Conservation (phyloP, 2,329 filamentous ascomycete genomes). For the Talaromyces sp. region DNA sequence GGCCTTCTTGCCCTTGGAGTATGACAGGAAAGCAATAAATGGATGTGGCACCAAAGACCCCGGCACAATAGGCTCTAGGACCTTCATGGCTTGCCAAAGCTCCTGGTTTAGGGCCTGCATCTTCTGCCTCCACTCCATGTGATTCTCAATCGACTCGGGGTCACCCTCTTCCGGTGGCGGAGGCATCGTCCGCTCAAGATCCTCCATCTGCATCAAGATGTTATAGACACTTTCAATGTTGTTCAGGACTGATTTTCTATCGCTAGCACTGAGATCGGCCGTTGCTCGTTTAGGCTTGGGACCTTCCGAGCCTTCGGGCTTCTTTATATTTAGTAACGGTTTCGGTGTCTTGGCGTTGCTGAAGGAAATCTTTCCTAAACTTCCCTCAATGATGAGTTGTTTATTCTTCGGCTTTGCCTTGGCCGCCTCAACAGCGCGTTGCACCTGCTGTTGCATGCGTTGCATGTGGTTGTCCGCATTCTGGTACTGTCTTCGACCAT, state of each 20-base stretch:
- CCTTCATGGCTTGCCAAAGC: constrained; percentile 82
- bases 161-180: constrained; percentile 61
- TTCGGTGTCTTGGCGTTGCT: constrained; percentile 98
- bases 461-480: constrained; percentile 96
- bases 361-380: constrained; percentile 95
- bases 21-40: constrained; percentile 93
- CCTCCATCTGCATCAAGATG: constrained; percentile 88
- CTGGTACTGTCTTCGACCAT: constrained; percentile 59
- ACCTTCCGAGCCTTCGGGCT: constrained; percentile 64
- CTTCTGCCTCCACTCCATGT: constrained; percentile 73
- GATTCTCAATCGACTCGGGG: constrained; percentile 63
- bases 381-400: constrained; percentile 92
- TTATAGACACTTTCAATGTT: constrained; percentile 87
- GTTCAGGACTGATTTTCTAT: constrained; percentile 75
- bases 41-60: constrained; percentile 70
- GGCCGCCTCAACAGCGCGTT: constrained; percentile 91
- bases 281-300: constrained; percentile 44
- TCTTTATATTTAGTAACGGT: constrained; percentile 91
- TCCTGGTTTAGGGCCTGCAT: constrained; percentile 67
- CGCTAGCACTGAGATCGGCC: constrained; percentile 54
- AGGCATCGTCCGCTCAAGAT: constrained; percentile 78
- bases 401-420: constrained; percentile 98
- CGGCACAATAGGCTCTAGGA: constrained; percentile 81
- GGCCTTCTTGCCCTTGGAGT: constrained; percentile 92
- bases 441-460: constrained; percentile 98